Evolutionary conservation across 352 stramenopile genomes (phyloP), one percentile per base, ranked within the genome.

Genomic region (Phytophthora ohioensis): DNA sequence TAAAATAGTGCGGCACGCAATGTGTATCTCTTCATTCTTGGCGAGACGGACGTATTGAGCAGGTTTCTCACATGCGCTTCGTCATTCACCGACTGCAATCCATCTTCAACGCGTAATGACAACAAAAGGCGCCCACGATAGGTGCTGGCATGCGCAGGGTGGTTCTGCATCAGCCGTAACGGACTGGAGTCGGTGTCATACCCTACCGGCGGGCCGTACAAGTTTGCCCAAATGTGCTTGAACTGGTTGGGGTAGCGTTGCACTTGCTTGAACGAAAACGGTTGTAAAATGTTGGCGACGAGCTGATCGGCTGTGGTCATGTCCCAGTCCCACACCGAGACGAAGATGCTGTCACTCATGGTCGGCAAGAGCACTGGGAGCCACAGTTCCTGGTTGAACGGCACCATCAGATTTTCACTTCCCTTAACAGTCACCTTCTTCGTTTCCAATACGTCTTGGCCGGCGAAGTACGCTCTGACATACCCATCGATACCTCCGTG

Each of bases 251-350:
- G 81, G 52, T 90, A 82, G 57, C 78, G 76, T 47, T 91, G 75
- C 21, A 97, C 71, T 63, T 90, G 76, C 49, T 88, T 75, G 52
- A 96, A 97, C 31, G 89, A 80, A 58, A 93, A 93, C 30, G 87
- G 82, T 0, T 48, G 76, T 15, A 90, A 52, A 31, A 81, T 75
- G 60, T 91, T 94, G 13, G 82, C 83, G 5, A 97, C 86, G 31
- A 95, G 76, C 34, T 78, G 61, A 49, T 97, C 79, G 12, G 95
- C 79, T 13, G 69, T 75, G 13, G 79, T 87, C 58, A 90, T 63
- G n/a, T 90, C 78, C 64, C 78, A 91, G 73, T 97, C 91, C 85
- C 85, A 97, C 17, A 97, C 57, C 7, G 85, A 94, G n/a, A 97
- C 64, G 38, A 85, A 87, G 21, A 97, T 88, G 41, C 84, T 85